Percentiles rank a stretch among this genome's conserved stretches.
Conservation (phyloP, 2,329 filamentous ascomycete genomes). For the Davidsoniella eucalypti region DNA sequence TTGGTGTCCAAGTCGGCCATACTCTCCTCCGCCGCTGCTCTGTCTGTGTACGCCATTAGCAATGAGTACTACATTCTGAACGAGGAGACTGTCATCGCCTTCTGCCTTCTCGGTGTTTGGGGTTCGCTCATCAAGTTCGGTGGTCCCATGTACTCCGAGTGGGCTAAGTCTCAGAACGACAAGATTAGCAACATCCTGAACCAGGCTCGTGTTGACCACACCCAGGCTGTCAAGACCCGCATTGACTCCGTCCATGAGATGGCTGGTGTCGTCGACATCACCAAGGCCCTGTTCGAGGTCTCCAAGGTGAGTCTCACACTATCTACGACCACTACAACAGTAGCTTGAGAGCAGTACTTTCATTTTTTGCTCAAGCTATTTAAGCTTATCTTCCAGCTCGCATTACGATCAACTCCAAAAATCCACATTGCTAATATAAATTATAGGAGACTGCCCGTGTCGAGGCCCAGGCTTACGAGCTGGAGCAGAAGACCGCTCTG, state of each 20-base stretch:
- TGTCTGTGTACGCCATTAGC: constrained; percentile 89
- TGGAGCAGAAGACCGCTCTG: constrained; percentile 89
- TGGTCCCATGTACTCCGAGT: constrained; percentile 80
- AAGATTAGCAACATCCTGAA: constrained; percentile 95
- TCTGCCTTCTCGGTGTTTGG: constrained; percentile 90
- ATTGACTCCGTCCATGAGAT: constrained; percentile 93
- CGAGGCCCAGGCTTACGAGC: constrained; percentile 89
- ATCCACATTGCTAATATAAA: not conserved
- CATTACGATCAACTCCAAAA: not conserved
- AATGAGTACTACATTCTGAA: constrained; percentile 99
- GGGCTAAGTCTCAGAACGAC: constrained; percentile 74
- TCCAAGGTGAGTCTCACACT: constrained; percentile 60
- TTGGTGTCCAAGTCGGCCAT: constrained; percentile 93
- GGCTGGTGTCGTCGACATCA: constrained; percentile 84
- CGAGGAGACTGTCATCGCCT: constrained; percentile 89
- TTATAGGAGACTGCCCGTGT: constrained; percentile 84
- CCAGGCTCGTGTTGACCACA: constrained; percentile 85
- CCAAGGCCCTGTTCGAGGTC: constrained; percentile 91
- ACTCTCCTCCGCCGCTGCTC: constrained; percentile 78
- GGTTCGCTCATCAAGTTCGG: constrained; percentile 82
- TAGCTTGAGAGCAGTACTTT: not conserved
- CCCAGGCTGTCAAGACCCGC: constrained; percentile 81
- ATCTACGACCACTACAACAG: not conserved
- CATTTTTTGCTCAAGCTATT: not conserved
- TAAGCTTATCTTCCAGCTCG: not conserved